These are phyloP conservation scores for Saccharum spontaneum DNA, from an alignment of 176 grass and related monocot genomes.

Conservation along the genomic window DNA sequence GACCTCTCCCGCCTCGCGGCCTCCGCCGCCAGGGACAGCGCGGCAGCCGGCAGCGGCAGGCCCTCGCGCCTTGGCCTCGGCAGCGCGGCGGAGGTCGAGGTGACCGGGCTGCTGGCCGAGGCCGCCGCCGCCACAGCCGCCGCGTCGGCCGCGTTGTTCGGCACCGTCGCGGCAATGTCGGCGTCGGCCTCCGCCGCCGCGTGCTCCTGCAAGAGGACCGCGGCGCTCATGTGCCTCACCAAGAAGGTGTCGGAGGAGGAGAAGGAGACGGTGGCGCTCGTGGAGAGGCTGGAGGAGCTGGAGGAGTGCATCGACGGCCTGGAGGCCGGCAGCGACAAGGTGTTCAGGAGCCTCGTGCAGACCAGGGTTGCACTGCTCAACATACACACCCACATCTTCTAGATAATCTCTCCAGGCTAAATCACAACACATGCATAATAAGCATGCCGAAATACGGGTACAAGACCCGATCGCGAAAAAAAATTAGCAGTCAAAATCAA, in stretches of 20 bases:
- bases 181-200: constrained; percentile 24
- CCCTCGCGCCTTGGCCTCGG: neutral
- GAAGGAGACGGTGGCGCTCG: constrained; percentile 34
- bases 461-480: too few relatives aligned
- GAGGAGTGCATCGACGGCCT: constrained; percentile 59
- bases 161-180: constrained; percentile 38
- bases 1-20: constrained; percentile 50
- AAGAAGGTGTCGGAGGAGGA: constrained; percentile 30
- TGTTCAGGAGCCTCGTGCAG: constrained; percentile 67
- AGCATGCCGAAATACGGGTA: too few relatives aligned
- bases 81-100: constrained; percentile 42
- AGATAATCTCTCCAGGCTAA: neutral
- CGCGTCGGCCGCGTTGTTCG: constrained; percentile 48
- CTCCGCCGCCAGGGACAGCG: neutral
- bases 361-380: constrained; percentile 76
- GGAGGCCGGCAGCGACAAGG: constrained; percentile 61
- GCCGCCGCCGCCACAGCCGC: constrained; percentile 35
- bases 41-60: neutral
- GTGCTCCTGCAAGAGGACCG: constrained; percentile 38
- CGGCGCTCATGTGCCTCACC: constrained; percentile 27
- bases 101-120: constrained; percentile 49
- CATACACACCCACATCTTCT: constrained; percentile 60
- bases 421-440: neutral
- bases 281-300: constrained; percentile 61
- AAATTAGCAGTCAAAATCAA: neutral